A percentile compares a stretch with the other conserved stretches of the same genome.
These are phyloP conservation scores for Tolypocladium nubicola DNA, from an alignment of 2,329 filamentous ascomycete species.

Conservation along the genomic window DNA sequence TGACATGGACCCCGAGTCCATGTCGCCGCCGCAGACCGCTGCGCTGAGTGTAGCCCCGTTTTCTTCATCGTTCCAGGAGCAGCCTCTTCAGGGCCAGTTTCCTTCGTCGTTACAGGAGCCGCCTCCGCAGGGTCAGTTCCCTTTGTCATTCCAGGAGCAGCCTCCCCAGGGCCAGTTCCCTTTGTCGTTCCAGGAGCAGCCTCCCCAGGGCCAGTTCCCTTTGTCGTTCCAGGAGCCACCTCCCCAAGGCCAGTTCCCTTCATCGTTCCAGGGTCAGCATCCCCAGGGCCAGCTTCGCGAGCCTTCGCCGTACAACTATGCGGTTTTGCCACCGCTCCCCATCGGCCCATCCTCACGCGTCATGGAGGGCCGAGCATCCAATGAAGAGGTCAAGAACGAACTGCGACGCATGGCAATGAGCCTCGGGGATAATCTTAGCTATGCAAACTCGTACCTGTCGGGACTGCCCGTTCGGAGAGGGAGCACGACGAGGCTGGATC, in stretches of 20 bases:
- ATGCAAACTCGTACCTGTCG: conserved; percentile 33
- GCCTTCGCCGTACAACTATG: conserved; percentile 7
- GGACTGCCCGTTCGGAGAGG: conserved; percentile 25
- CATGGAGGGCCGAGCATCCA: conserved; percentile 42
- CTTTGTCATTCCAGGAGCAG: conserved; percentile 6
- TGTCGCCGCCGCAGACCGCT: conserved; percentile 19
- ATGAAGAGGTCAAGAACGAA: conserved; percentile 39
- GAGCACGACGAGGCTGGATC: conserved; percentile 16
- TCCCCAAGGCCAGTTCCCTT: not conserved
- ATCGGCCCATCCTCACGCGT: conserved; percentile 38
- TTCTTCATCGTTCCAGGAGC: conserved; percentile 5
- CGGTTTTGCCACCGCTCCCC: conserved; percentile 25
- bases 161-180: conserved; percentile 5
- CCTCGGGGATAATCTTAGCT: conserved; percentile 35
- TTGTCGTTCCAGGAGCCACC: not conserved
- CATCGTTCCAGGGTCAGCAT: conserved; percentile 10
- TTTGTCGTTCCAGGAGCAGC: conserved; percentile 6
- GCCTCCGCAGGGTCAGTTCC: conserved; percentile 5
- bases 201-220: conserved; percentile 3
- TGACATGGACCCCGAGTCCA: conserved; percentile 27
- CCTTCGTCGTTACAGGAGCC: conserved; percentile 6
- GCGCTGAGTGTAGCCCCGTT: conserved; percentile 8
- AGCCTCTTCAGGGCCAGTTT: conserved; percentile 6
- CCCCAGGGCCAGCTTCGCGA: conserved; percentile 9
- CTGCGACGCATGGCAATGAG: conserved; percentile 40